Evolutionary conservation across 2,329 filamentous ascomycete species (phyloP).

Genomic region (Neoscytalidium dimidiatum): DNA sequence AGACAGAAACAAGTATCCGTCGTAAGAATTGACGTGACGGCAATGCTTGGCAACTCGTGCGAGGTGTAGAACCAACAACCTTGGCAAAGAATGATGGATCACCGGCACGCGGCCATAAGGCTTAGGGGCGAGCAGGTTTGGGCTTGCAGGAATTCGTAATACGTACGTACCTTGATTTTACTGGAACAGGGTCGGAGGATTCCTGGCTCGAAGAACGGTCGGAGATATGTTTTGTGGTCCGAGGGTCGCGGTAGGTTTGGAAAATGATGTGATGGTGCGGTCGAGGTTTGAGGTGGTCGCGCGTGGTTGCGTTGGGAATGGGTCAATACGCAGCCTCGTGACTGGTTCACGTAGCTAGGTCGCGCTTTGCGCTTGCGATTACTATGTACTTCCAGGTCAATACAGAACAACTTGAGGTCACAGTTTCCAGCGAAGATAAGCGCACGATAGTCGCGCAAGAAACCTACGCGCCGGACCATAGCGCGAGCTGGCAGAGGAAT

Average conservation of each 20-base stretch:
- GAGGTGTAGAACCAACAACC: neutral
- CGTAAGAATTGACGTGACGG: slow-evolving; percentile 1
- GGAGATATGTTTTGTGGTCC: neutral
- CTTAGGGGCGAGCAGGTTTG: neutral
- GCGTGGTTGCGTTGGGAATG: neutral
- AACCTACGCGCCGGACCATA: neutral
- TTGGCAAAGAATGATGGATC: neutral
- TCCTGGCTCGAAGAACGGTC: neutral
- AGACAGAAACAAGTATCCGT: neutral
- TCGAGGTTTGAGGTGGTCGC: neutral
- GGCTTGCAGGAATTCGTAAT: neutral
- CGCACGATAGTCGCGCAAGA: neutral
- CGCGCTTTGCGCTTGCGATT: slow-evolving; percentile 8
- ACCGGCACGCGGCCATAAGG: neutral
- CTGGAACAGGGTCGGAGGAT: neutral
- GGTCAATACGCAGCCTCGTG: neutral
- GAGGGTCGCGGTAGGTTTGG: neutral
- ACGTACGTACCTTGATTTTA: neutral
- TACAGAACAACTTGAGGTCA: neutral
- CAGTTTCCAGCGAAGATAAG: neutral
- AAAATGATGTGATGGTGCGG: neutral
- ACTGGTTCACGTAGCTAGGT: slow-evolving; percentile 5
- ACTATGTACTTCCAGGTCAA: neutral
- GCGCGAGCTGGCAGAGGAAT: neutral
- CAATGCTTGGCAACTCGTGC: neutral